These are phyloP conservation scores for Trichoderma sp. DNA, from an alignment of 2,329 filamentous ascomycete genomes.

Conservation along the genomic window DNA sequence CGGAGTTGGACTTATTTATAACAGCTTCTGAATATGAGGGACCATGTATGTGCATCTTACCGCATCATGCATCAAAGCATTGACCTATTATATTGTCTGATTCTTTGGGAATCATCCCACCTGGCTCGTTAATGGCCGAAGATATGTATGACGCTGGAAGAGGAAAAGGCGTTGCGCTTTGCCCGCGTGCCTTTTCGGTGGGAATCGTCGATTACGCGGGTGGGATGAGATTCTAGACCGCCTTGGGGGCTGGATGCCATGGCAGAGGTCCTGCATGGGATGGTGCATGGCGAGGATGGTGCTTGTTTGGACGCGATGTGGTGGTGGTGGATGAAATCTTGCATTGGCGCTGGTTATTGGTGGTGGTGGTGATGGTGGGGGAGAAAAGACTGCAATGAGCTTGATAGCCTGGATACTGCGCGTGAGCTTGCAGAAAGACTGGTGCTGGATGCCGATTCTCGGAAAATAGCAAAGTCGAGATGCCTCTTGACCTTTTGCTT, in stretches of 20 bases:
- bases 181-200: no score
- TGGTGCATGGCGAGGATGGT: not conserved
- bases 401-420: no score
- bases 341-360: slow-evolving; percentile 1
- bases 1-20: not conserved
- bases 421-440: no score
- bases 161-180: no score
- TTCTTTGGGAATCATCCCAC: not conserved
- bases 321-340: not conserved
- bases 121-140: not conserved
- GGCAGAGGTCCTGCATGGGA: not conserved
- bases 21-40: no score
- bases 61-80: slow-evolving; percentile 4
- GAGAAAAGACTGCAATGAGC: no score
- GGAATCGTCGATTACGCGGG: not conserved
- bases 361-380: not conserved
- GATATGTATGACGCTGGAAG: not conserved
- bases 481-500: not conserved
- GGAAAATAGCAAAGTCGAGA: no score
- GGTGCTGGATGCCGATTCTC: no score
- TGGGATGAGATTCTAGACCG: slow-evolving; percentile 8
- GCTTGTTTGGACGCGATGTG: not conserved
- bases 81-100: not conserved
- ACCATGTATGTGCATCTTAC: slow-evolving; percentile 15
- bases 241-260: not conserved